Evolutionary conservation across 148 eudicot species (phyloP).

Genomic region (Salicornia ramosissima): DNA sequence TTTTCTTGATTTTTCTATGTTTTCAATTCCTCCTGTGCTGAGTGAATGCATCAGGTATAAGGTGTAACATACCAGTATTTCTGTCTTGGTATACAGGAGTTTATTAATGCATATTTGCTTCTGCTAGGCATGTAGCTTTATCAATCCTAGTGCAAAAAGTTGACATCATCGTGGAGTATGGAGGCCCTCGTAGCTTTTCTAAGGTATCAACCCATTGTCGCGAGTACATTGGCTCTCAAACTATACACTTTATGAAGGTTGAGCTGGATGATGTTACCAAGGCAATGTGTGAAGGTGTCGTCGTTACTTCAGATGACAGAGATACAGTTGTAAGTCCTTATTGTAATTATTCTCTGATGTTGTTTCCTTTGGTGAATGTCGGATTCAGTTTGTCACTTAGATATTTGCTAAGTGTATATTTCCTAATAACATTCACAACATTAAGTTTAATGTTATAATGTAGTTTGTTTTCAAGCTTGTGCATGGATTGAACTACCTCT

Average conservation of each 20-base stretch:
- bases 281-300: slow-evolving; percentile 52
- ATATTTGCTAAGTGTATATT: not conserved
- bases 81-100: not conserved
- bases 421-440: not conserved
- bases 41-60: not conserved
- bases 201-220: slow-evolving; percentile 37
- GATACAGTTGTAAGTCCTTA: slow-evolving; percentile 32
- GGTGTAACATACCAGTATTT: not conserved
- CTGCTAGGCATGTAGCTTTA: slow-evolving; percentile 43
- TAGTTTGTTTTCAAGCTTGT: not conserved
- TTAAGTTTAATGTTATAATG: not conserved
- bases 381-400: not conserved
- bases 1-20: not conserved
- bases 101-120: slow-evolving; percentile 11
- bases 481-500: not conserved
- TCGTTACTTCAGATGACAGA: slow-evolving; percentile 21
- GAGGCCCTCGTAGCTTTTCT: slow-evolving; percentile 46
- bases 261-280: slow-evolving; percentile 39
- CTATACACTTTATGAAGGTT: slow-evolving; percentile 57
- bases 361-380: slow-evolving; percentile 4
- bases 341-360: slow-evolving; percentile 11
- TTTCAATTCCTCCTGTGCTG: not conserved
- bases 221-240: slow-evolving; percentile 24
- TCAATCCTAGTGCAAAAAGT: slow-evolving; percentile 44
- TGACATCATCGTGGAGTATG: slow-evolving; percentile 58